phyloP scores from a whole-genome alignment of 2,329 filamentous ascomycete species.

The Teratosphaeria epicoccoides region DNA sequence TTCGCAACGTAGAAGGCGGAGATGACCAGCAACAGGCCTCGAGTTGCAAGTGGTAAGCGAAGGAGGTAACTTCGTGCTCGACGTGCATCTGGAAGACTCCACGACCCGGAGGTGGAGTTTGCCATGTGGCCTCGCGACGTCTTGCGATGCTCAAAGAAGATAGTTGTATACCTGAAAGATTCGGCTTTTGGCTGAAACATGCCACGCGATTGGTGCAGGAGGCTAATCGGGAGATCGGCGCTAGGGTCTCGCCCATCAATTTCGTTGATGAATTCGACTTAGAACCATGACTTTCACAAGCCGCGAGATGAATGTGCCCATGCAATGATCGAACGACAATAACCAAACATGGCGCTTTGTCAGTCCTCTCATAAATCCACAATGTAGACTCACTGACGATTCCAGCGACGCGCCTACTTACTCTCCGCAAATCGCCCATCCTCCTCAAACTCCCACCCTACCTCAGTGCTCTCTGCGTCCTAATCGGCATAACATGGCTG shows the following conservation, averaged over 20 bases:
- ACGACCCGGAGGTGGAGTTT: conserved; percentile 29
- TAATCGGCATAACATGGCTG: conserved; percentile 81
- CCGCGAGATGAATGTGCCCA: neutral
- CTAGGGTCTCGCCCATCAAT: neutral
- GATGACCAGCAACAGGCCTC: conserved; percentile 56
- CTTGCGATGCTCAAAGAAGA: neutral
- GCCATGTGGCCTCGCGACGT: conserved; percentile 27
- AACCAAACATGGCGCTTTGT: conserved; percentile 19
- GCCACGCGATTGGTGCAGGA: neutral
- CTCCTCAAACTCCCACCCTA: conserved; percentile 78
- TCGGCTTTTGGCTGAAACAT: neutral
- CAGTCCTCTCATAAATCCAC: conserved; percentile 3
- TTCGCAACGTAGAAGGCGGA: conserved; percentile 58
- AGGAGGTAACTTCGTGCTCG: conserved; percentile 72
- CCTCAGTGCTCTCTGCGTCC: conserved; percentile 71
- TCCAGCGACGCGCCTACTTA: conserved; percentile 45
- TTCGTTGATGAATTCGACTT: neutral
- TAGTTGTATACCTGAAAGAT: neutral
- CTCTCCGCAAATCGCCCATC: conserved; percentile 68
- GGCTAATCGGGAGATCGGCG: neutral
- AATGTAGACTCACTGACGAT: conserved; percentile 9
- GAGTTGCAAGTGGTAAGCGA: conserved; percentile 80
- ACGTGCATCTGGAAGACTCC: conserved; percentile 54
- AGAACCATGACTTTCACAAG: neutral
- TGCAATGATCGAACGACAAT: neutral